Percentiles rank a stretch among this genome's conserved stretches.
Conservation (phyloP, 2,329 filamentous ascomycete species). For the Coniella vitis region DNA sequence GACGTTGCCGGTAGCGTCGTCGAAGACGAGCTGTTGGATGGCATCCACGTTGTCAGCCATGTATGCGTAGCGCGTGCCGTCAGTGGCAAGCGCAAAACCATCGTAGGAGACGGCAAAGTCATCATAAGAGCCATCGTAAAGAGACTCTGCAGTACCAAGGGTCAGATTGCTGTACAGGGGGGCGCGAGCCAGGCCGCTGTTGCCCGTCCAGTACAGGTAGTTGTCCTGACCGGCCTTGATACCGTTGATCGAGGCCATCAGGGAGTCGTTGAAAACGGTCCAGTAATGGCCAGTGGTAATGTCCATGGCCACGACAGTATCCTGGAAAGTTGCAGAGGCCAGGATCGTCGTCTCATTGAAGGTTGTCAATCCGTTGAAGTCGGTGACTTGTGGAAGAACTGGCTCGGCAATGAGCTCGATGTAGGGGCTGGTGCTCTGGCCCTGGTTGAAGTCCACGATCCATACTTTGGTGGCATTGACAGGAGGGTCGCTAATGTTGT, state of each 20-base stretch:
- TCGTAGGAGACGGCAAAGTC: slow-evolving; percentile 2
- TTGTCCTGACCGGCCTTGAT: neutral
- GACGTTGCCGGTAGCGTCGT: neutral
- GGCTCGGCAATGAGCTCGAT: neutral
- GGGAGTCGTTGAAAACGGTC: neutral
- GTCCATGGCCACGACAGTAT: slow-evolving; percentile 1
- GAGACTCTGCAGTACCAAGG: neutral
- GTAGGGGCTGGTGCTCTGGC: neutral
- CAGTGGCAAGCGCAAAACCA: neutral
- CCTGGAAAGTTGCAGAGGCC: slow-evolving; percentile 1
- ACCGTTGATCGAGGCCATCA: slow-evolving; percentile 1
- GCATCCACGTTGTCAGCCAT: neutral
- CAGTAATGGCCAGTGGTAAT: neutral
- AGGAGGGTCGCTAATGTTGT: neutral
- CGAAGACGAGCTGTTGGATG: neutral
- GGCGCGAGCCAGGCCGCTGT: neutral
- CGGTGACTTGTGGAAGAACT: neutral
- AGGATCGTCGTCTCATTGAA: slow-evolving; percentile 6
- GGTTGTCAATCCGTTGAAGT: slow-evolving; percentile 1
- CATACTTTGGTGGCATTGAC: slow-evolving; percentile 1
- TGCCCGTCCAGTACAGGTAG: slow-evolving; percentile 1
- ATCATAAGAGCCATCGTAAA: slow-evolving; percentile 3
- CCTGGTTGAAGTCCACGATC: slow-evolving; percentile 3
- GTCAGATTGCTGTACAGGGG: slow-evolving; percentile 1
- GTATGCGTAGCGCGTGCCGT: neutral